Conservation (phyloP, 2,329 filamentous ascomycete genomes). For the Graphiopsis chlorocephala region DNA sequence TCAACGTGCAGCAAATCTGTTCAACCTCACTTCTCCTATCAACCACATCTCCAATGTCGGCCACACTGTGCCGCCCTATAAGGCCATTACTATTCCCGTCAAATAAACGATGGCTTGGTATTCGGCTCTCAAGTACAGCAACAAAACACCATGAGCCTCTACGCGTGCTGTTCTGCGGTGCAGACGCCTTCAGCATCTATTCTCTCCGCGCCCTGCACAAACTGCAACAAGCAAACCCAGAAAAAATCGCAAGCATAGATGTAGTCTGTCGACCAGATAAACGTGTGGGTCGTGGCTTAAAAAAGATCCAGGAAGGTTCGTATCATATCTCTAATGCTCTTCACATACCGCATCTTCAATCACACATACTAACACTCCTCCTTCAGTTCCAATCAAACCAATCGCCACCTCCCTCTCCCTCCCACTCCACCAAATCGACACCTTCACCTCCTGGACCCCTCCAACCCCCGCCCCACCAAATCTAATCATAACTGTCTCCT, state of each 20-base stretch:
- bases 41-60: background rate
- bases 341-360: slow-evolving; percentile 17
- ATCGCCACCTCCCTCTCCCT: slow-evolving; percentile 64
- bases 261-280: slow-evolving; percentile 82
- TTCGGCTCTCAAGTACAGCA: background rate
- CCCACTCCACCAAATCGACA: slow-evolving; percentile 70
- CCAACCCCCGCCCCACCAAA: slow-evolving; percentile 55
- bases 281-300: slow-evolving; percentile 70
- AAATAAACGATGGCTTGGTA: background rate
- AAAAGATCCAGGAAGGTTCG: slow-evolving; percentile 63
- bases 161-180: slow-evolving; percentile 88
- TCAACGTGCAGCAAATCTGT: slow-evolving; percentile 1
- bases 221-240: slow-evolving; percentile 40
- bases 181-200: slow-evolving; percentile 82
- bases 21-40: slow-evolving; percentile 12
- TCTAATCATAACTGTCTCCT: slow-evolving; percentile 87
- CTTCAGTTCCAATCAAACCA: slow-evolving; percentile 67
- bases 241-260: slow-evolving; percentile 71
- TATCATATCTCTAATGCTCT: background rate
- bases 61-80: background rate
- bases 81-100: background rate
- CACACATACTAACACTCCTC: background rate
- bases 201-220: slow-evolving; percentile 68
- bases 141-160: slow-evolving; percentile 52
- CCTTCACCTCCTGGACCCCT: slow-evolving; percentile 78